Percentiles rank a stretch among this genome's conserved stretches.
These are phyloP conservation scores for Vitis hybrid DNA, from an alignment of 177 flowering plant species.

Conservation along the genomic window DNA sequence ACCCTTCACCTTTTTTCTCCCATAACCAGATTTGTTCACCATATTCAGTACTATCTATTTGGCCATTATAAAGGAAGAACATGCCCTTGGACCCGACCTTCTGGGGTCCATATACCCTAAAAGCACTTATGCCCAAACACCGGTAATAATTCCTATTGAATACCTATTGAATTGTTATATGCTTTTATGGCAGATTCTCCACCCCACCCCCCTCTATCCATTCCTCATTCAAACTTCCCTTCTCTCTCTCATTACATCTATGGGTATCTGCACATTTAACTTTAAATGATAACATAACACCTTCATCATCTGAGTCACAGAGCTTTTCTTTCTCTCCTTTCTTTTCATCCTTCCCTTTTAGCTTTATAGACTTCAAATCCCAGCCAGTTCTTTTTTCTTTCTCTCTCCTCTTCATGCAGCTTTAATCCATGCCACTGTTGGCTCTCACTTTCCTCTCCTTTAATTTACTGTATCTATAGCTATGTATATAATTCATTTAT, in stretches of 20 bases:
- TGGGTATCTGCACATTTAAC: too few species aligned
- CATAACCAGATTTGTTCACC: neutral
- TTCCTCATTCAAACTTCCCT: neutral
- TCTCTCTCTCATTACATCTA: neutral
- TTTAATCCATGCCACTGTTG: neutral
- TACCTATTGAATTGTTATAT: neutral
- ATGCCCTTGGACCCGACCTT: conserved; percentile 16
- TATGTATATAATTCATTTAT: neutral
- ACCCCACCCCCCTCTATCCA: conserved; percentile 3
- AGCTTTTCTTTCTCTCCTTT: neutral
- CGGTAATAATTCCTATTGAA: neutral
- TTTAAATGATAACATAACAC: neutral
- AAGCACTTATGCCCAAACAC: neutral
- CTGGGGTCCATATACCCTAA: conserved; percentile 15
- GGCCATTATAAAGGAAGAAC: conserved; percentile 17
- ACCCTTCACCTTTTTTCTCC: neutral
- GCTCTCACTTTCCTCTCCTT: neutral
- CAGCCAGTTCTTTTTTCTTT: neutral
- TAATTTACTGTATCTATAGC: too few species aligned
- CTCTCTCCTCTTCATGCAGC: conserved; percentile 4
- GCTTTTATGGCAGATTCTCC: conserved; percentile 13
- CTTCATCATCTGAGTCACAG: neutral
- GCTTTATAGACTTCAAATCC: neutral
- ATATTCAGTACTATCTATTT: neutral
- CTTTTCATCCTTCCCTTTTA: conserved; percentile 4